A percentile compares a stretch with the other conserved stretches of the same genome.
Evolutionary conservation across 805 yeast species (phyloP).

Genomic region (Brettanomyces bruxellensis): DNA sequence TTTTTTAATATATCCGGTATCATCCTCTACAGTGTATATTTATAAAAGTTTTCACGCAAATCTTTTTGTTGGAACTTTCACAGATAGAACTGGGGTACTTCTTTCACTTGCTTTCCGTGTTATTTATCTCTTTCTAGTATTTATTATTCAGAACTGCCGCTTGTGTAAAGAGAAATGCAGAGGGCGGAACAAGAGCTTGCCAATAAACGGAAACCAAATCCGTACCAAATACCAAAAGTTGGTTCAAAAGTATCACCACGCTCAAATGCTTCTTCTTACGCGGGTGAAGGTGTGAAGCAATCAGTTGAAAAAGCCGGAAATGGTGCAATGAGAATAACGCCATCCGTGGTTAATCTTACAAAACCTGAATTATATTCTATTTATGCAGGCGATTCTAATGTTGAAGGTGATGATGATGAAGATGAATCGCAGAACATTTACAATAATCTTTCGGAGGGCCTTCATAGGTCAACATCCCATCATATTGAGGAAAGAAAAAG

Average conservation of each 20-base stretch:
- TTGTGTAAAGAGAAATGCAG: neutral
- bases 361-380: conserved; percentile 20
- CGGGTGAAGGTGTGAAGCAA: neutral
- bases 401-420: conserved; percentile 10
- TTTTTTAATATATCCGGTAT: too few relatives aligned
- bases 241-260: neutral
- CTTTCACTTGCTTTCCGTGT: neutral
- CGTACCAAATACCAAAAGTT: neutral
- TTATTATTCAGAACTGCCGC: neutral
- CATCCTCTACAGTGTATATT: too few relatives aligned
- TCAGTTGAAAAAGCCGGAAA: neutral
- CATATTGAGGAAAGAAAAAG: conserved; percentile 2
- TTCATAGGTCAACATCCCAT: conserved; percentile 3
- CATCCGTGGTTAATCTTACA: conserved; percentile 9
- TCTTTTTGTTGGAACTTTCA: too few relatives aligned
- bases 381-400: conserved; percentile 16
- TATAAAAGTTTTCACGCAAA: too few relatives aligned
- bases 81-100: neutral
- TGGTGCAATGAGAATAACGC: neutral
- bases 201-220: neutral
- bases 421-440: conserved; percentile 13
- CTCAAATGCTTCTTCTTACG: too few relatives aligned
- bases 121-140: neutral
- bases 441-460: conserved; percentile 5
- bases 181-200: neutral